Percentiles rank a stretch among this genome's conserved stretches.
Conservation (phyloP, 495 filamentous ascomycete genomes). For the Choiromyces venosus region DNA sequence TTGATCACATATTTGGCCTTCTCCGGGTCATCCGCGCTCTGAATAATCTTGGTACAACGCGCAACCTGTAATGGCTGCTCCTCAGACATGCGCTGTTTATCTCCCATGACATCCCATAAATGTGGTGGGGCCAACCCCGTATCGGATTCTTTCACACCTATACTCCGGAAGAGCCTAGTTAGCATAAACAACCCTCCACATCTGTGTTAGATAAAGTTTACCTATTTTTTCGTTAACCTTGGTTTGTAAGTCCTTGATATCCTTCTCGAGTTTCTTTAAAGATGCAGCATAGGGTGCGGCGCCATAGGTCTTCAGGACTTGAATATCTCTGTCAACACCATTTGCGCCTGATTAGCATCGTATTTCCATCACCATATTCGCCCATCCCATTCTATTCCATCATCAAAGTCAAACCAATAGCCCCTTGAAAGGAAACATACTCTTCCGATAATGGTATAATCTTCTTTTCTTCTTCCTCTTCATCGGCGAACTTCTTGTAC, state of each 20-base stretch:
- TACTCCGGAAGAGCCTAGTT: neutral
- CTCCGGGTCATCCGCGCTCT: slow-evolving; percentile 89
- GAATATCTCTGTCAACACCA: slow-evolving; percentile 69
- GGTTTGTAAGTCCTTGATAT: slow-evolving; percentile 95
- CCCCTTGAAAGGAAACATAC: slow-evolving; percentile 51
- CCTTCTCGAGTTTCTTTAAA: slow-evolving; percentile 91
- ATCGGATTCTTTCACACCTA: slow-evolving; percentile 86
- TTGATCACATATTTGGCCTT: slow-evolving; percentile 99
- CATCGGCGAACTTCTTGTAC: slow-evolving; percentile 95
- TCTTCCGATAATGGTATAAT: slow-evolving; percentile 93
- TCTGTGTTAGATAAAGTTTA: slow-evolving; percentile 18
- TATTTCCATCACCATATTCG: slow-evolving; percentile 9
- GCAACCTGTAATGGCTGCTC: slow-evolving; percentile 97
- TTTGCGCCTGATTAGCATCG: slow-evolving; percentile 29
- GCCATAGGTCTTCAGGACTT: slow-evolving; percentile 98
- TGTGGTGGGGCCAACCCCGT: slow-evolving; percentile 96
- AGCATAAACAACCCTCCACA: neutral
- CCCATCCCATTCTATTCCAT: slow-evolving; percentile 8
- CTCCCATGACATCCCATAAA: slow-evolving; percentile 96
- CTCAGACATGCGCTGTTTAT: slow-evolving; percentile 95
- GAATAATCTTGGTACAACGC: slow-evolving; percentile 97
- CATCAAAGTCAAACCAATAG: slow-evolving; percentile 6
- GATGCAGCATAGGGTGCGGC: slow-evolving; percentile 89
- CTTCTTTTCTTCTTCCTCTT: slow-evolving; percentile 98
- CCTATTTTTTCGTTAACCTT: slow-evolving; percentile 98